Percentiles rank a stretch among this genome's conserved stretches.
Conservation (phyloP, 1,284 basidiomycete species). For the Tilletiaria anomala region DNA sequence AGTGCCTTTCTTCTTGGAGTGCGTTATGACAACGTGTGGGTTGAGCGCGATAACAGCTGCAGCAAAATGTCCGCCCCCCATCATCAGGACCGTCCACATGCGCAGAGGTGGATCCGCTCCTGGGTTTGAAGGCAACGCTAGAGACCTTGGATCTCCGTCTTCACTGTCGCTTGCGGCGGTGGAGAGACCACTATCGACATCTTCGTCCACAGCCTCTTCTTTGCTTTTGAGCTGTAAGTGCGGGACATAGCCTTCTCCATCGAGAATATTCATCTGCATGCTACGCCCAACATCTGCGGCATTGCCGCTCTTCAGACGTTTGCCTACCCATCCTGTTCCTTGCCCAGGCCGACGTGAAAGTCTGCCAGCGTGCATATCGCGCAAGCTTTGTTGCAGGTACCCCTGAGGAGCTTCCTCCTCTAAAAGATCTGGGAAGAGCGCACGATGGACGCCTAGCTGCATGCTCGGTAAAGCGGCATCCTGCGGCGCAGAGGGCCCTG, state of each 20-base stretch:
- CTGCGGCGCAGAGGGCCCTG: conserved; percentile 38
- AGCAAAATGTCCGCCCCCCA: conserved; percentile 93
- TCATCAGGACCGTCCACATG: conserved; percentile 86
- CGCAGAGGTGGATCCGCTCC: conserved; percentile 42
- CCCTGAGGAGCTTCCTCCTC: not conserved
- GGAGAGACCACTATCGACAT: too few species aligned
- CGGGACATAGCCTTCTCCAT: conserved; percentile 20
- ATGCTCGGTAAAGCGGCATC: conserved; percentile 47
- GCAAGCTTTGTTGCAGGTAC: not conserved
- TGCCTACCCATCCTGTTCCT: too few species aligned
- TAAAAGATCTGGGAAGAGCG: conserved; percentile 50
- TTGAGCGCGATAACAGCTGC: conserved; percentile 60
- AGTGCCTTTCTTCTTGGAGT: conserved; percentile 6
- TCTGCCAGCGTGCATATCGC: conserved; percentile 3
- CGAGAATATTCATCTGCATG: conserved; percentile 23
- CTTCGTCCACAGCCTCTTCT: too few species aligned
- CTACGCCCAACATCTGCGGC: conserved; percentile 21
- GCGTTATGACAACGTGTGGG: conserved; percentile 24
- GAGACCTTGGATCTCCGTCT: too few species aligned
- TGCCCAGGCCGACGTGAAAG: too few species aligned
- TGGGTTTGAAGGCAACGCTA: too few species aligned
- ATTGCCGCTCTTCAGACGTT: too few species aligned
- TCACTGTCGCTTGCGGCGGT: too few species aligned
- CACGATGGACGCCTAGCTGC: conserved; percentile 75
- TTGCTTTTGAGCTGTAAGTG: conserved; percentile 7